Evolutionary conservation across 2,329 filamentous ascomycete species (phyloP).

Genomic region (Penicillium digitatum): DNA sequence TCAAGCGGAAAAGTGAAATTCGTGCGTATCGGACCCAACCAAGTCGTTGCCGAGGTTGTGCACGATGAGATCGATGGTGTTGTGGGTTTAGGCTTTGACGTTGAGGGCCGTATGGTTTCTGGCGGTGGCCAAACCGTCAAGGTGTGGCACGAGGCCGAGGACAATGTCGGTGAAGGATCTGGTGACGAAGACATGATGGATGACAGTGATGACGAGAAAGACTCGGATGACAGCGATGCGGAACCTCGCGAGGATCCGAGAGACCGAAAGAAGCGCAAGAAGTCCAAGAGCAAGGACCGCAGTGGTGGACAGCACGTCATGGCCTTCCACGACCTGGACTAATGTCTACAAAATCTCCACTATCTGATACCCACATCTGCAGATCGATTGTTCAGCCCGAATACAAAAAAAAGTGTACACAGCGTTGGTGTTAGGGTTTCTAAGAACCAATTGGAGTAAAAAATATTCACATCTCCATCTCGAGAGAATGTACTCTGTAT

Average conservation of each 20-base stretch:
- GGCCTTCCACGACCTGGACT: conserved; percentile 44
- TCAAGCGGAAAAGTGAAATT: conserved; percentile 77
- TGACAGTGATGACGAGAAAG: conserved; percentile 43
- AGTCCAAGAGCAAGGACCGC: conserved; percentile 44
- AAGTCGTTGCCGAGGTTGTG: conserved; percentile 62
- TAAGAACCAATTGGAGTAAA: neutral
- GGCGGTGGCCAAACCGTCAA: conserved; percentile 83
- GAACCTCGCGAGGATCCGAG: conserved; percentile 38
- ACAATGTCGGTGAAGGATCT: conserved; percentile 50
- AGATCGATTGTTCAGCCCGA: conserved; percentile 1
- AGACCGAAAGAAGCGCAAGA: conserved; percentile 49
- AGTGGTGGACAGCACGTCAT: conserved; percentile 40
- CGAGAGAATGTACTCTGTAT: neutral
- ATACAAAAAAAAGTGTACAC: conserved; percentile 9
- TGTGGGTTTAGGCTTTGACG: conserved; percentile 76
- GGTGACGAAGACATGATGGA: conserved; percentile 37
- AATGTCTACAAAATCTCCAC: conserved; percentile 16
- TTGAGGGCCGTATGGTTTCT: conserved; percentile 79
- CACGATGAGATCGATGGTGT: conserved; percentile 90
- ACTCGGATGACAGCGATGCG: conserved; percentile 49
- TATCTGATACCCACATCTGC: conserved; percentile 24
- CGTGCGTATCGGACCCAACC: conserved; percentile 69
- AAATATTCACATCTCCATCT: conserved; percentile 3
- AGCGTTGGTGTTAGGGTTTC: conserved; percentile 8
- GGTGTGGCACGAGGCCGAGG: conserved; percentile 74